Conservation (phyloP, 768 basidiomycete species). For the Amanita pseudoporphyria region DNA sequence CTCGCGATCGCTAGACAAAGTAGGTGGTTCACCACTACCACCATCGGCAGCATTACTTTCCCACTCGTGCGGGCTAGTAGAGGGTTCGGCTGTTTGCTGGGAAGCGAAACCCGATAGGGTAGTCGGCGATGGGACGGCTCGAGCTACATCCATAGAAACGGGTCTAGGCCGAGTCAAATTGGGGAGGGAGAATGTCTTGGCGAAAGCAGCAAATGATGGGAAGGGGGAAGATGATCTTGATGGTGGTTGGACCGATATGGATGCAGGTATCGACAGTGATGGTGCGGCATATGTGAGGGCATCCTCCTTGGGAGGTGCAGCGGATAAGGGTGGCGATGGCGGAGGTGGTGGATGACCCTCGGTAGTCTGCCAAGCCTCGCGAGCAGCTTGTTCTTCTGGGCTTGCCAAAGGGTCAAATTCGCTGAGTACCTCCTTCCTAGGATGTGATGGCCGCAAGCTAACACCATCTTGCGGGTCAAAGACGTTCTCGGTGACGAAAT, state of each 20-base stretch:
- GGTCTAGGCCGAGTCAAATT: constrained; percentile 42
- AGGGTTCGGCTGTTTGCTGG: constrained; percentile 19
- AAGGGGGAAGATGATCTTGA: constrained; percentile 36
- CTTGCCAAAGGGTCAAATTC: constrained; percentile 65
- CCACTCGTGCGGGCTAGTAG: not conserved
- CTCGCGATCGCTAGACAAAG: constrained; percentile 6
- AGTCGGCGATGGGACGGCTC: constrained; percentile 45
- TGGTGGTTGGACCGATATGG: constrained; percentile 17
- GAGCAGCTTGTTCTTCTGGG: constrained; percentile 47
- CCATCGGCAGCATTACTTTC: not conserved
- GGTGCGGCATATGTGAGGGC: constrained; percentile 12
- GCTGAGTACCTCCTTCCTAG: constrained; percentile 34
- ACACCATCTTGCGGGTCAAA: not conserved
- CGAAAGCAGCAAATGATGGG: constrained; percentile 56
- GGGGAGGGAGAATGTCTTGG: constrained; percentile 53
- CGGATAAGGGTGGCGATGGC: constrained; percentile 19
- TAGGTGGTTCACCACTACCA: not conserved
- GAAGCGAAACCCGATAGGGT: constrained; percentile 45
- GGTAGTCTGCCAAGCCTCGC: constrained; percentile 53
- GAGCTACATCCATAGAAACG: constrained; percentile 50
- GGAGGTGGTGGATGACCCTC: constrained; percentile 53
- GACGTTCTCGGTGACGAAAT: constrained; percentile 28
- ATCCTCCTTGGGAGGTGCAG: constrained; percentile 27
- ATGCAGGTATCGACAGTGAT: constrained; percentile 17
- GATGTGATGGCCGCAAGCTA: constrained; percentile 17